Percentiles rank a stretch among this genome's conserved stretches.
Evolutionary conservation across 257 asterid genomes (phyloP).

Genomic region (Solanum pinnatisectum): DNA sequence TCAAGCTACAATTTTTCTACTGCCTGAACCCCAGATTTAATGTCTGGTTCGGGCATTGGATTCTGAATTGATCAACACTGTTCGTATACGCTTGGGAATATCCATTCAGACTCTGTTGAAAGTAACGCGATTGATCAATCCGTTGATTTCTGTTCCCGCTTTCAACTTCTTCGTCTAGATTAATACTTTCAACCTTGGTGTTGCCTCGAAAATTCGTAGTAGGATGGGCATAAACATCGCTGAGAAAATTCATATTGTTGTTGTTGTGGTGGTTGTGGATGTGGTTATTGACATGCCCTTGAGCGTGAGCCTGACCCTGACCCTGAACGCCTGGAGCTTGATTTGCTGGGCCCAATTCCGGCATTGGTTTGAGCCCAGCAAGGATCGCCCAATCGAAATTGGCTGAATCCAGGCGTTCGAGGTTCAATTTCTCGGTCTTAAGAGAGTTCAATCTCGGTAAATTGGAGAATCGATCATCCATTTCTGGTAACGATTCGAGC

Average conservation of each 20-base stretch:
- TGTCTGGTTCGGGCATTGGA: slow-evolving; percentile 32
- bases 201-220: neutral
- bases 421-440: slow-evolving; percentile 32
- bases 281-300: neutral
- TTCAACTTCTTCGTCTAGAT: slow-evolving; percentile 46
- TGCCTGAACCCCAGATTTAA: slow-evolving; percentile 37
- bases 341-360: neutral
- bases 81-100: slow-evolving; percentile 13
- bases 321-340: neutral
- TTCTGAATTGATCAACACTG: slow-evolving; percentile 35
- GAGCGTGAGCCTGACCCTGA: neutral
- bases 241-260: neutral
- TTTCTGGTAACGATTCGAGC: slow-evolving; percentile 53
- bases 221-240: neutral
- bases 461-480: slow-evolving; percentile 32
- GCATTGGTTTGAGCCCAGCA: slow-evolving; percentile 36
- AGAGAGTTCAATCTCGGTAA: slow-evolving; percentile 29
- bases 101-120: slow-evolving; percentile 9
- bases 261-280: neutral
- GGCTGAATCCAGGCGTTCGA: slow-evolving; percentile 49
- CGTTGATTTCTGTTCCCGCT: slow-evolving; percentile 27
- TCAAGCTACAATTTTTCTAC: neutral
- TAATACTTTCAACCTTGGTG: neutral
- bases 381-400: slow-evolving; percentile 72
- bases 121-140: slow-evolving; percentile 19